These are phyloP conservation scores for Telfairia occidentalis DNA, from an alignment of 331 rosid species.

Conservation along the genomic window DNA sequence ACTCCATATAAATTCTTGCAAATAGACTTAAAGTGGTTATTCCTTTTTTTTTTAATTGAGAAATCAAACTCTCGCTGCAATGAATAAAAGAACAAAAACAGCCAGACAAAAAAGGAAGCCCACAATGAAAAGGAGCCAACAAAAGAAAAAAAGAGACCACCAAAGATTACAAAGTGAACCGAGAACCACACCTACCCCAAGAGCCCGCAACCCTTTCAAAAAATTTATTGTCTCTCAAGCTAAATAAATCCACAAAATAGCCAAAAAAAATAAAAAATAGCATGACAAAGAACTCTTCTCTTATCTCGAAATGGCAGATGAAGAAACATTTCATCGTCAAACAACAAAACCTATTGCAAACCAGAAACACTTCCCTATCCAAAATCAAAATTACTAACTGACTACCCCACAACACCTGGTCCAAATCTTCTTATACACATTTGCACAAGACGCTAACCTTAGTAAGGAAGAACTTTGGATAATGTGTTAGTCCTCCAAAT, in stretches of 20 bases:
- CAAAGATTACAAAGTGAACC: not conserved
- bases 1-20: not conserved
- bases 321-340: not conserved
- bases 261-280: no score
- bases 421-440: not conserved
- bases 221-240: not conserved
- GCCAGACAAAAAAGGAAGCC: not conserved
- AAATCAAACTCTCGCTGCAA: not conserved
- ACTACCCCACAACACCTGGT: not conserved
- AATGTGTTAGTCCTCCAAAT: not conserved
- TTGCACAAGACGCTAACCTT: not conserved
- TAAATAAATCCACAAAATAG: no score
- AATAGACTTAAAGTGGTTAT: not conserved
- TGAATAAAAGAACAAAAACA: not conserved
- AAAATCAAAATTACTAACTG: not conserved
- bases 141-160: not conserved
- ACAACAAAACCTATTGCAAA: no score
- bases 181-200: not conserved
- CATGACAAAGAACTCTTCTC: not conserved
- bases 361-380: not conserved
- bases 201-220: not conserved
- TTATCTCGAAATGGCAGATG: not conserved
- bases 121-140: not conserved
- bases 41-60: not conserved
- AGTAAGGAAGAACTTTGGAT: not conserved